Evolutionary conservation across 2,329 filamentous ascomycete species (phyloP), one percentile per base, ranked within the genome.

Genomic region (Orbilia quercus): DNA sequence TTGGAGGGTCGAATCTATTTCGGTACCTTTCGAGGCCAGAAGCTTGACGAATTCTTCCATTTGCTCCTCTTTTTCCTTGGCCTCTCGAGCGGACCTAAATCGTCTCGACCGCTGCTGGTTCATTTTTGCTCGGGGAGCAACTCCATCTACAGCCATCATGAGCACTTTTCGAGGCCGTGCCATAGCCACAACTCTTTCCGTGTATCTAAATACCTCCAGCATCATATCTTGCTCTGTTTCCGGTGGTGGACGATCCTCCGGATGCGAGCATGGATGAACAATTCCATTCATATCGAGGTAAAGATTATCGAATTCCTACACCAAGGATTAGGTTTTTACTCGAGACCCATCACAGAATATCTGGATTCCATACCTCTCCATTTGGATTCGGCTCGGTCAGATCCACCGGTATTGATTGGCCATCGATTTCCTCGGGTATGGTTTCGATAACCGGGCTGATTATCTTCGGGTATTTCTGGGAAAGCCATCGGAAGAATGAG

Each of bases 211-310:
- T 74, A 99, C 89, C 79, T 96, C 96, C 78, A 97, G 81, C 95
- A 99, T 99, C 95, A 99, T 99, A 82, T 98, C 95, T 80, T 96
- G 92, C 83, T 99, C 95, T 74, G 95, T 94, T 79, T 90, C 90
- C 9, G 95, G 95, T 2, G 95, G 88, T 1, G 95, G 92, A 75
- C 88, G 88, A 79, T 98, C 94, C 81, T 99, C 95, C 0, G 95
- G 95, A 82, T 99, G 95, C 50, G 94, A 96, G 83, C 95, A 99
- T 31, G 96, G 96, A 84, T 99, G 95, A 38, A 99, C 95, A 77
- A 99, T 99, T 80, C 95, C 96, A 81, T 99, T 99, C 94, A 99
- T 98, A 79, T 99, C 95, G 75, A 99, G 87, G 80, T 99, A 99
- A 4, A 99, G 84, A 79, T 99, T 99, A 82, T 99, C 94, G 79